Percentiles rank a stretch among this genome's conserved stretches.
These are phyloP conservation scores for Ophiocordyceps polyrhachis-furcata DNA, from an alignment of 2,329 filamentous ascomycete species.

Conservation along the genomic window DNA sequence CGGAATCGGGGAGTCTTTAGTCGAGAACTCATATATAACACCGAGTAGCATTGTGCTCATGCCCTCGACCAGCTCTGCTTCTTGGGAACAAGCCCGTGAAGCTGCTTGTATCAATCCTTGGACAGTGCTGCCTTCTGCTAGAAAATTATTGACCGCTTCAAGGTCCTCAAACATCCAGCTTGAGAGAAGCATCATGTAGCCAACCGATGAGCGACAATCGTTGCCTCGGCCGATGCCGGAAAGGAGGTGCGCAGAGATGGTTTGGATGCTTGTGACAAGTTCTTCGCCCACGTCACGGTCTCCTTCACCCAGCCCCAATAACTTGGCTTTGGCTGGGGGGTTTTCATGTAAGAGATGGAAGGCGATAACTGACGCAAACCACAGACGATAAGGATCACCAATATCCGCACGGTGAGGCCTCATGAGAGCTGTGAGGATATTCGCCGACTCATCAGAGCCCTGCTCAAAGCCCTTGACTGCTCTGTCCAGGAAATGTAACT, in stretches of 20 bases:
- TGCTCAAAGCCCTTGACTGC: slow-evolving; percentile 75
- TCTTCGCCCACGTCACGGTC: slow-evolving; percentile 82
- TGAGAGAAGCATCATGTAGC: slow-evolving; percentile 75
- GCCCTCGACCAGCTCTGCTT: slow-evolving; percentile 55
- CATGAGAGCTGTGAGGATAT: slow-evolving; percentile 70
- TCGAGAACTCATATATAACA: slow-evolving; percentile 90
- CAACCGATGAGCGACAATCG: slow-evolving; percentile 63
- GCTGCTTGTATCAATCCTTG: slow-evolving; percentile 65
- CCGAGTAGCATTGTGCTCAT: slow-evolving; percentile 72
- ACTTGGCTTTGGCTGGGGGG: slow-evolving; percentile 54
- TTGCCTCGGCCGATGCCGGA: slow-evolving; percentile 56
- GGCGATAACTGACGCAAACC: slow-evolving; percentile 76
- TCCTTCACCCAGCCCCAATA: slow-evolving; percentile 73
- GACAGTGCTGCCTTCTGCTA: slow-evolving; percentile 83
- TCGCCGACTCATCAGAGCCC: slow-evolving; percentile 65
- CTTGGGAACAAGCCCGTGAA: slow-evolving; percentile 34
- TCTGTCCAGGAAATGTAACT: slow-evolving; percentile 66
- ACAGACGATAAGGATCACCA: slow-evolving; percentile 74
- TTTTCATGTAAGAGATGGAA: slow-evolving; percentile 76
- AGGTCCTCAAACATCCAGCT: slow-evolving; percentile 87
- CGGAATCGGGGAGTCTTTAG: slow-evolving; percentile 84
- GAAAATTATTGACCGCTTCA: slow-evolving; percentile 79
- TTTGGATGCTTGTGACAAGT: slow-evolving; percentile 85
- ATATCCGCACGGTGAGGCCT: slow-evolving; percentile 39
- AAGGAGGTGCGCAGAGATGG: slow-evolving; percentile 70